Evolutionary conservation across 768 basidiomycete genomes (phyloP).

Genomic region (Leccinum pellstonianum): DNA sequence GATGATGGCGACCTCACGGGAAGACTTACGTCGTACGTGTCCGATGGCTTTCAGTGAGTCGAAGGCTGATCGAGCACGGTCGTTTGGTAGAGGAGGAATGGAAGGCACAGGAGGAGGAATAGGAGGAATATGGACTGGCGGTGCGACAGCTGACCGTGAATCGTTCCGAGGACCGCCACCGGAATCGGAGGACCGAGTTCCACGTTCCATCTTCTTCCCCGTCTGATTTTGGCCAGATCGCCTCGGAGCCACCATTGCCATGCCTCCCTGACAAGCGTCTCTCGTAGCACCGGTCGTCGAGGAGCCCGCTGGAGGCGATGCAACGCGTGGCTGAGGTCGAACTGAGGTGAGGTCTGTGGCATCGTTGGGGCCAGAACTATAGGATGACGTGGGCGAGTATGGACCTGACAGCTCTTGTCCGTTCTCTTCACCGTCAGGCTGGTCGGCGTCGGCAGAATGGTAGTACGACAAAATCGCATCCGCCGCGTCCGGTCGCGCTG

Average conservation of each 20-base stretch:
- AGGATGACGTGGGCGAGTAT: neutral
- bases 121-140: slow-evolving; percentile 58
- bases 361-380: slow-evolving; percentile 47
- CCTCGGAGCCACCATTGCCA: slow-evolving; percentile 49
- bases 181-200: slow-evolving; percentile 20
- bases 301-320: slow-evolving; percentile 30
- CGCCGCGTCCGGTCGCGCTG: slow-evolving; percentile 36
- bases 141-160: slow-evolving; percentile 54
- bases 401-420: slow-evolving; percentile 22
- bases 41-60: slow-evolving; percentile 38
- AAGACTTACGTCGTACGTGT: slow-evolving; percentile 43
- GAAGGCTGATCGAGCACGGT: slow-evolving; percentile 49
- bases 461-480: slow-evolving; percentile 53
- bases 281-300: slow-evolving; percentile 38
- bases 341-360: slow-evolving; percentile 23
- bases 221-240: slow-evolving; percentile 28
- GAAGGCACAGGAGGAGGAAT: slow-evolving; percentile 40
- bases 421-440: slow-evolving; percentile 28
- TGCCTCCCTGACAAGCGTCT: slow-evolving; percentile 55
- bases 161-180: slow-evolving; percentile 30
- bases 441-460: slow-evolving; percentile 44
- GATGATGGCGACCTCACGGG: slow-evolving; percentile 53
- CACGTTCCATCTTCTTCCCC: slow-evolving; percentile 20
- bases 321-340: slow-evolving; percentile 15
- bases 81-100: slow-evolving; percentile 15